Base-by-base conservation (phyloP, 495 filamentous ascomycete species). In the Penicillium robsamsonii region DNA sequence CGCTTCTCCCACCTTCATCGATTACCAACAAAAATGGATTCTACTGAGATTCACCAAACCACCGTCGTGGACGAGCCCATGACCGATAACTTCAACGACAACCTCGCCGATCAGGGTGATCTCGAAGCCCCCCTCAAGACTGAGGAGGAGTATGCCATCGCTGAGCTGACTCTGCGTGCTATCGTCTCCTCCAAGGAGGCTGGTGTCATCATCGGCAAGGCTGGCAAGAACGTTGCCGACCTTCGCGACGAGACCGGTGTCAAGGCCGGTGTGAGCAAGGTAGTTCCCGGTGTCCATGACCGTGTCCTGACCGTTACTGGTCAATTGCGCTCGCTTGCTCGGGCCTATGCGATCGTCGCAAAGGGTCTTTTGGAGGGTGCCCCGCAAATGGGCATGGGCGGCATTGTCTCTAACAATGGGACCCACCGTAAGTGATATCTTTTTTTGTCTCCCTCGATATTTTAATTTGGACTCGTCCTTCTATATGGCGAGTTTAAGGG, bases 101-200 rank as follows among this genome's bases (percentile, higher is more conserved):
- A 77, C 56, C 72, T 66, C 11, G 84, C 55, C 38, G 62, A 87
- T 53, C 72, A 81, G 30, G 85, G 83, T 22, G 86, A 90, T 50
- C 82, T 87, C 40, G 87, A 90, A 61, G 75, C 82, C 50, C 81
- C 82, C 24, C 88, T 87, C 52, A 88, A 87, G 79, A 96, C 93
- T 35, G 95, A 98, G 58, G 92, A 97, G 62, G 94, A 98, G 69
- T 98, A 97, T 70, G 91, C 90, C 15, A 84, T 90, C 71, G 81
- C 91, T 17, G 87, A 91, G 71, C 79, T 98, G 63, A 98, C 94
- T 52, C 83, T 98, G 42, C 89, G 94, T 65, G 95, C 94, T 53
- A 97, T 98, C 67, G 95, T 98, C 63, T 95, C 93, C 15, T 95
- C 95, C 63, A 97, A 97, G 76, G 94, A 97, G 74, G 94, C 94